Conservation (phyloP, 495 filamentous ascomycete species). For the Trichoderma erinaceum region DNA sequence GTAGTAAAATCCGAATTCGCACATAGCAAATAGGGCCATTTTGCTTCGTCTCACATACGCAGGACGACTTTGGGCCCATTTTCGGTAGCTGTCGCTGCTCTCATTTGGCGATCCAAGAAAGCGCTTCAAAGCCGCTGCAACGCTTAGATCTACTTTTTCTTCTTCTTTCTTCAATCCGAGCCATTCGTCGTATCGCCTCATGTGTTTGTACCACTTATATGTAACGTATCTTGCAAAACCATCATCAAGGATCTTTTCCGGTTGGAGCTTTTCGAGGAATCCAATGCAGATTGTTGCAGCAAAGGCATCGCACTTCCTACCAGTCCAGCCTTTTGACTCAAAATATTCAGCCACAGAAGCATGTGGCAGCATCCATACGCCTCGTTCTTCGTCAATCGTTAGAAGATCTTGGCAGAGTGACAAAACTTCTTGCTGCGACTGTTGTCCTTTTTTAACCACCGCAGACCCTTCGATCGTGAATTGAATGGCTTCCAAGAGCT, state of each 20-base stretch:
- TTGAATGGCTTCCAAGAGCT: neutral
- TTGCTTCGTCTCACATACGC: no score
- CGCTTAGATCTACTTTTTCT: neutral
- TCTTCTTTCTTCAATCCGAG: neutral
- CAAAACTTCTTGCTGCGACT: neutral
- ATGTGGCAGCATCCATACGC: neutral
- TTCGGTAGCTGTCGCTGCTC: conserved; percentile 1
- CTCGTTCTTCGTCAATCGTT: neutral
- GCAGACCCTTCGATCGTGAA: neutral
- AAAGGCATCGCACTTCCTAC: neutral
- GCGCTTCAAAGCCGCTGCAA: neutral
- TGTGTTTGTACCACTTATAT: neutral
- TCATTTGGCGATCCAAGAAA: neutral
- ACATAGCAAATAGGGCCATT: neutral
- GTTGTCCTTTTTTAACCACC: neutral
- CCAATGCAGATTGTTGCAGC: neutral
- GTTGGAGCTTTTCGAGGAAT: neutral
- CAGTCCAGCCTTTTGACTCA: neutral
- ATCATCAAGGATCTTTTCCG: neutral
- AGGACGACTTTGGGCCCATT: neutral
- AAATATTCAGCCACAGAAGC: neutral
- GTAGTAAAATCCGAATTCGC: neutral
- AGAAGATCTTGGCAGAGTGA: neutral
- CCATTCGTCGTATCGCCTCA: neutral
- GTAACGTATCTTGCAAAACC: neutral